Conservation (phyloP, 495 filamentous ascomycete genomes). For the Aspergillus biplanus region DNA sequence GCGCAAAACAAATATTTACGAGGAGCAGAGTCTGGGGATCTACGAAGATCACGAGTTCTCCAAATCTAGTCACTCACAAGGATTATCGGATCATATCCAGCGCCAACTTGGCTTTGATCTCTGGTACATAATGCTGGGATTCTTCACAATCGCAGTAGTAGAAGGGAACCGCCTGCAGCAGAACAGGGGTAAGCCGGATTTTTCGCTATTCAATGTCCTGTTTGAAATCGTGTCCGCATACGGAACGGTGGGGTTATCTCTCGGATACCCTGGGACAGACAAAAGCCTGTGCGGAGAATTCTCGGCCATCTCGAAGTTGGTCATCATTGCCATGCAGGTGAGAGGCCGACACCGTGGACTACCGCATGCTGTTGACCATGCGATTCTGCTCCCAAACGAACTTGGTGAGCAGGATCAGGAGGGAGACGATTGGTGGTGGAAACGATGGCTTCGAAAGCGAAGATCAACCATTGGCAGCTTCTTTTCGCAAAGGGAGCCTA, state of each 20-base stretch:
- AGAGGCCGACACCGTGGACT: conserved; percentile 84
- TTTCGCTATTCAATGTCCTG: conserved; percentile 68
- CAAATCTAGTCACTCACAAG: conserved; percentile 52
- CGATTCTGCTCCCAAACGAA: conserved; percentile 76
- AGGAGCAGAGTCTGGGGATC: conserved; percentile 84
- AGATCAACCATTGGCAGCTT: conserved; percentile 35
- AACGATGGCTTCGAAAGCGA: conserved; percentile 44
- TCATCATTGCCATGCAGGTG: conserved; percentile 85
- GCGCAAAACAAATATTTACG: conserved; percentile 88
- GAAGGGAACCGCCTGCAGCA: conserved; percentile 66
- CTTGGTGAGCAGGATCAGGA: conserved; percentile 35
- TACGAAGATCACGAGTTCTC: conserved; percentile 49
- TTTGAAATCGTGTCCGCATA: conserved; percentile 89
- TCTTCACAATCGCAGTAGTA: conserved; percentile 78
- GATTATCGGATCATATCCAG: conserved; percentile 66
- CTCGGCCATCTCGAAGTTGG: conserved; percentile 69
- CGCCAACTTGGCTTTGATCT: conserved; percentile 86
- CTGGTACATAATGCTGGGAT: conserved; percentile 84
- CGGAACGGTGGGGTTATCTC: conserved; percentile 83
- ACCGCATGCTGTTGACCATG: conserved; percentile 83
- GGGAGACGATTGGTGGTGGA: conserved; percentile 53
- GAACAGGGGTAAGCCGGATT: conserved; percentile 24
- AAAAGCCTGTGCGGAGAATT: conserved; percentile 76
- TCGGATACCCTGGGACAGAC: conserved; percentile 72
- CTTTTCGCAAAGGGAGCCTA: conserved; percentile 8